Base-by-base conservation (phyloP, 2,329 filamentous ascomycete genomes). In the Dothistroma septosporum region DNA sequence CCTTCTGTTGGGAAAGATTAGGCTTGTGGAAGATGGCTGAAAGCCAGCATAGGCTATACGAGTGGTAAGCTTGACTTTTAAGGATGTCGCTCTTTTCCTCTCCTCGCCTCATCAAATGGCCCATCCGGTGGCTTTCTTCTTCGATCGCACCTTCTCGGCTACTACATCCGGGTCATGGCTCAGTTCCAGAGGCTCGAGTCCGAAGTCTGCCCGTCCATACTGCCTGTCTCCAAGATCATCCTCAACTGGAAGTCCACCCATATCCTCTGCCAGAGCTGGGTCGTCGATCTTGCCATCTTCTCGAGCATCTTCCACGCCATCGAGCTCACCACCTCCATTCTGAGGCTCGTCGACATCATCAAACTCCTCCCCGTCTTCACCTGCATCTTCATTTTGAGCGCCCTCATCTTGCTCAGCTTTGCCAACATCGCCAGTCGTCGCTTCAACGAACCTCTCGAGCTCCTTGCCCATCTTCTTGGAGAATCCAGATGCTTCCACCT, bases 401-500 rank as follows among this genome's bases (percentile, higher is more conserved):
- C 70, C 73, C 32, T 66, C 78, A 73, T 52, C 74, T 63, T 46
- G 68, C 16, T 66, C 65, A 6, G 35, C 35, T 10, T 72, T 75
- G 33, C 72, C 73, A 21, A 80, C 78, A 68, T 83, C 80, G 2
- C 81, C 80, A 63, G 86, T 83, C 12, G 83, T 80, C 9, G 84
- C 85, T 72, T 92, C 88, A 78, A 99, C 94, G 66, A 96, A 96
- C 10, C 85, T 84, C 72, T 97, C 94, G 16, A 99, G 79, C 68
- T 99, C 94, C 75, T 94, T 96, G 16, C 91, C 85, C 89, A 97
- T 96, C 78, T 96, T 97, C 80, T 89, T 95, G 21, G 91, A 96
- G 75, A 99, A 97, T 0, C 94, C 94, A 1, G 91, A 96, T 0
- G 94, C 94, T 72, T 95, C 89, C 1, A 96, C 92, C 33, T 90